Percentiles rank a stretch among this genome's conserved stretches.
Evolutionary conservation across 306 rosid species (phyloP).

Genomic region (Cucumis hystrix): DNA sequence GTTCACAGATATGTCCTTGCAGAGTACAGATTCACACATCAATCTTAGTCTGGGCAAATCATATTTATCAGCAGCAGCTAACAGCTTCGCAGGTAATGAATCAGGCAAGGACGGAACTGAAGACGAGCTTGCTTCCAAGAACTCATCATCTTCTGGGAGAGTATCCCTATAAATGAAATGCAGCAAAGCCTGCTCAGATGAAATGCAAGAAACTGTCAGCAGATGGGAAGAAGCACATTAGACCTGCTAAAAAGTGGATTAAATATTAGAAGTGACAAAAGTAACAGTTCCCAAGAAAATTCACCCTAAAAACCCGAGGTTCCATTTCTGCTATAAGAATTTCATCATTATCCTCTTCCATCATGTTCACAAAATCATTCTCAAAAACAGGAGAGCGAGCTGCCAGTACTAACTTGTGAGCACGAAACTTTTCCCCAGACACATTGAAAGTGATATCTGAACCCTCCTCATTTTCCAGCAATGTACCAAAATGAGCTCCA

Average conservation of each 20-base stretch:
- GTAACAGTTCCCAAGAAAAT: not conserved
- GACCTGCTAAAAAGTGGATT: not conserved
- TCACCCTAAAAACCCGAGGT: constrained; percentile 93
- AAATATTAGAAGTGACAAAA: not conserved
- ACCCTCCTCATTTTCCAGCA: constrained; percentile 76
- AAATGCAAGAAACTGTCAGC: constrained; percentile 16
- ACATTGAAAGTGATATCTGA: constrained; percentile 79
- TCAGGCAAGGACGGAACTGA: constrained; percentile 50
- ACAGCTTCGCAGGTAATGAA: constrained; percentile 66
- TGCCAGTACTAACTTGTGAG: constrained; percentile 83
- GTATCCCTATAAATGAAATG: constrained; percentile 79
- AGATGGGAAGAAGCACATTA: not conserved
- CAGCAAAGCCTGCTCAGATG: constrained; percentile 70
- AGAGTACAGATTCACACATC: constrained; percentile 93
- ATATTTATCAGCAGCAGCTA: constrained; percentile 84
- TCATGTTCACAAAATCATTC: constrained; percentile 38
- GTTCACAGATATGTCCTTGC: constrained; percentile 79
- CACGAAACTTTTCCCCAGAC: constrained; percentile 69
- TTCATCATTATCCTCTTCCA: constrained; percentile 48
- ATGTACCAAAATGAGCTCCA: constrained; percentile 57
- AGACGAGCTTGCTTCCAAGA: constrained; percentile 48
- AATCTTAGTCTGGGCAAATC: constrained; percentile 70
- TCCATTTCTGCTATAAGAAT: constrained; percentile 55
- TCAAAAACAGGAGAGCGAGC: constrained; percentile 79
- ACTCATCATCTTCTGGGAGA: constrained; percentile 63